phyloP scores from a whole-genome alignment of 371 early-diverging fungal genomes.

The Lichtheimia hyalospora region DNA sequence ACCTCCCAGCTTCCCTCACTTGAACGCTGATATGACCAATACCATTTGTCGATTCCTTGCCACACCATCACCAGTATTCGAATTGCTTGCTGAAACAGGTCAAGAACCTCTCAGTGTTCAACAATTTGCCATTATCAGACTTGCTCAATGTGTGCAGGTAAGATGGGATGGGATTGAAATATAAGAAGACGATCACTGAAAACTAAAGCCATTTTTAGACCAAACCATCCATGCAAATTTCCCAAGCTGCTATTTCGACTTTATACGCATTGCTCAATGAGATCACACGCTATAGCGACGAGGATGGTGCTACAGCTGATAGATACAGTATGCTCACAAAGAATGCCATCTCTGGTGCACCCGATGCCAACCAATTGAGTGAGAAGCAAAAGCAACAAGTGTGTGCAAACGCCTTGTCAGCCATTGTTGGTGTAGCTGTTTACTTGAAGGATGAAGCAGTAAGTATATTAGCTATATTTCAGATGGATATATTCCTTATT shows the following conservation, averaged over 20 bases:
- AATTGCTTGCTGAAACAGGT: conserved; percentile 27
- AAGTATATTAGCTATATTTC: conserved; percentile 1
- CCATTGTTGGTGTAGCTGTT: conserved; percentile 68
- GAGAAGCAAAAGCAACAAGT: conserved; percentile 36
- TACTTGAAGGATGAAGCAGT: conserved; percentile 63
- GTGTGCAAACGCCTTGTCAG: conserved; percentile 17
- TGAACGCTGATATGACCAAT: conserved; percentile 53
- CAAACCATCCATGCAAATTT: conserved; percentile 35
- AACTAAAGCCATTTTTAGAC: conserved; percentile 17
- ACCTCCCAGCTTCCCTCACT: conserved; percentile 44
- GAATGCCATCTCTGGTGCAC: conserved; percentile 35
- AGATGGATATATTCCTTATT: background rate
- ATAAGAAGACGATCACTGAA: background rate
- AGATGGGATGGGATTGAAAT: background rate
- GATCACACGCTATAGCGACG: conserved; percentile 48
- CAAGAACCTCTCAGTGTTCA: conserved; percentile 35
- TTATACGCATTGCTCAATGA: conserved; percentile 57
- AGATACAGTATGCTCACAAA: conserved; percentile 10
- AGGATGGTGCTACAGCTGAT: conserved; percentile 9
- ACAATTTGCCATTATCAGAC: conserved; percentile 53
- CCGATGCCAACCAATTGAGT: conserved; percentile 29
- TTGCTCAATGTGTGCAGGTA: conserved; percentile 63
- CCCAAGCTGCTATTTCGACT: conserved; percentile 52
- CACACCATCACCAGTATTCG: conserved; percentile 64
- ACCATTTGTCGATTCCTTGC: conserved; percentile 60